A percentile compares a stretch with the other conserved stretches of the same genome.
These are phyloP conservation scores for Zymoseptoria ardabiliae DNA, from an alignment of 2,329 filamentous ascomycete genomes.

Conservation along the genomic window DNA sequence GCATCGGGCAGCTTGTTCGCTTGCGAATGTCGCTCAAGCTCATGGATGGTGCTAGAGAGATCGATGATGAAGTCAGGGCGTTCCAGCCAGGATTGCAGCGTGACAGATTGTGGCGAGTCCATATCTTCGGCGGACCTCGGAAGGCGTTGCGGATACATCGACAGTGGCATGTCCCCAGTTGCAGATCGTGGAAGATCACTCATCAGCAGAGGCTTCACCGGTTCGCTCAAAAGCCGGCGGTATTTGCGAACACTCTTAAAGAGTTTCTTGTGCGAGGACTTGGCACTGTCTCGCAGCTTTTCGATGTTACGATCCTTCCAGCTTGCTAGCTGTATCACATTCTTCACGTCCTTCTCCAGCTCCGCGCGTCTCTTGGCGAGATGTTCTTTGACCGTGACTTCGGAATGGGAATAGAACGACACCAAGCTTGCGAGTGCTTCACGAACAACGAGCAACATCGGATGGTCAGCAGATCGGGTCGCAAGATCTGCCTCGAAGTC, in stretches of 20 bases:
- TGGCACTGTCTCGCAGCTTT: conserved; percentile 79
- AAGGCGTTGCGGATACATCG: neutral
- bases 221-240: conserved; percentile 66
- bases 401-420: conserved; percentile 64
- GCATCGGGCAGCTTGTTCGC: neutral
- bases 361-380: conserved; percentile 60
- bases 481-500: conserved; percentile 57
- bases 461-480: conserved; percentile 50
- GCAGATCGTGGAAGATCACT: conserved; percentile 15
- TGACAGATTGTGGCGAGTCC: neutral
- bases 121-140: neutral
- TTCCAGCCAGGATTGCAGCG: conserved; percentile 9
- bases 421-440: conserved; percentile 70
- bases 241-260: conserved; percentile 91
- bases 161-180: neutral
- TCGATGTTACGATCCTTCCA: conserved; percentile 98
- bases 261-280: conserved; percentile 82
- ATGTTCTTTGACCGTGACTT: conserved; percentile 55
- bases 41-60: neutral
- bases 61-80: conserved; percentile 1
- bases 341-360: conserved; percentile 87
- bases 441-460: conserved; percentile 42
- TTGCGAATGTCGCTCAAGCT: neutral
- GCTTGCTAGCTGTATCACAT: conserved; percentile 85
- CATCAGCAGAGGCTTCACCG: conserved; percentile 55